Percentiles rank a stretch among this genome's conserved stretches.
These are phyloP conservation scores for Hyaloscypha hepaticicola DNA, from an alignment of 495 filamentous ascomycete species.

Conservation along the genomic window DNA sequence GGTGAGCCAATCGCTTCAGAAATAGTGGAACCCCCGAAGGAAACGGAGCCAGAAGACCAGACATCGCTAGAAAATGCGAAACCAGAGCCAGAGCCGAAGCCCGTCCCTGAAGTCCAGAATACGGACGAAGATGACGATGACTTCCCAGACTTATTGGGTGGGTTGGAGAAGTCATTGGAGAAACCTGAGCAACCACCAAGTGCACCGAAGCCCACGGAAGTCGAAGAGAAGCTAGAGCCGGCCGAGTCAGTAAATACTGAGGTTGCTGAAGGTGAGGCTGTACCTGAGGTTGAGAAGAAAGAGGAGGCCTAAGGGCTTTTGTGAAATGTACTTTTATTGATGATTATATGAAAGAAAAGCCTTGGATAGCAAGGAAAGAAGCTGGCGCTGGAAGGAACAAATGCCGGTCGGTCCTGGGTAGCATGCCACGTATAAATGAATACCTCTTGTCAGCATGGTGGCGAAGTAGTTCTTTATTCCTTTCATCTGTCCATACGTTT, in stretches of 20 bases:
- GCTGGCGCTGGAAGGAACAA: too few species aligned
- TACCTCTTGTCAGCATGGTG: too few species aligned
- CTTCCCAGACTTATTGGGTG: constrained; percentile 29
- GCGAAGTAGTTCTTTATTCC: too few species aligned
- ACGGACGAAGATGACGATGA: constrained; percentile 26
- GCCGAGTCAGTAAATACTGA: not conserved
- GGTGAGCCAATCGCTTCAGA: not conserved
- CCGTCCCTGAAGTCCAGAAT: not conserved
- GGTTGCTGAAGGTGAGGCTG: not conserved
- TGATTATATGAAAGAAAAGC: not conserved
- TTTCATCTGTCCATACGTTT: too few species aligned
- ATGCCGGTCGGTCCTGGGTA: too few species aligned
- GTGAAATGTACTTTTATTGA: not conserved
- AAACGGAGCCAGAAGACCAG: not conserved
- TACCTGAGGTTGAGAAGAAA: not conserved
- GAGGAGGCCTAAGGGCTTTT: not conserved
- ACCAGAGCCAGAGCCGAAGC: not conserved
- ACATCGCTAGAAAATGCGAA: not conserved
- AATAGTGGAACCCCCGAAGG: not conserved
- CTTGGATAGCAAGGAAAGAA: not conserved
- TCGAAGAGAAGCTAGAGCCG: not conserved
- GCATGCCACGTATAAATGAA: too few species aligned
- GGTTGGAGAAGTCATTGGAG: constrained; percentile 27
- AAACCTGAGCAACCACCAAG: constrained; percentile 4
- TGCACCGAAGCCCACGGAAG: not conserved